phyloP scores from a whole-genome alignment of 2,329 filamentous ascomycete species.

The Penicillium sp. region DNA sequence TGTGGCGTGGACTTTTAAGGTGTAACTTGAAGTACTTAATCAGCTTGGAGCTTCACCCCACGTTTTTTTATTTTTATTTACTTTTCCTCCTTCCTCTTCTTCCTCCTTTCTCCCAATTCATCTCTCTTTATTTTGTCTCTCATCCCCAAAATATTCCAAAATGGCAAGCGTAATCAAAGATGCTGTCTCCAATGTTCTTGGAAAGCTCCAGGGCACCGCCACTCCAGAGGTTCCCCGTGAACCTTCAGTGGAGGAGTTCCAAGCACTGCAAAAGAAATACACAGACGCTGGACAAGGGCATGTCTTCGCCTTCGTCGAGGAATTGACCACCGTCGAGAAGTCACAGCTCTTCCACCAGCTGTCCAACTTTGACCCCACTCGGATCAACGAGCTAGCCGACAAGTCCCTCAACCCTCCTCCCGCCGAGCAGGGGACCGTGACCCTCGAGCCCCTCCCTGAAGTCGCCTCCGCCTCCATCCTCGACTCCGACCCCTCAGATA shows the following conservation, averaged over 20 bases:
- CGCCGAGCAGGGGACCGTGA: constrained; percentile 49
- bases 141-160: constrained; percentile 13
- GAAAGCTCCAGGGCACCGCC: constrained; percentile 45
- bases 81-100: constrained; percentile 10
- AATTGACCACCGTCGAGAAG: constrained; percentile 71
- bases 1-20: constrained; percentile 5
- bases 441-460: constrained; percentile 83
- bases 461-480: constrained; percentile 85
- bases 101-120: not conserved
- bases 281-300: constrained; percentile 73
- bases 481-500: constrained; percentile 76
- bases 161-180: constrained; percentile 47
- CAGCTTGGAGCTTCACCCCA: constrained; percentile 29
- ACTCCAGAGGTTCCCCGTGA: constrained; percentile 44
- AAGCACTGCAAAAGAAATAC: constrained; percentile 70
- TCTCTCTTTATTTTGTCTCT: not conserved
- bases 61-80: constrained; percentile 21
- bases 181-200: constrained; percentile 50
- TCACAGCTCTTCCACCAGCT: constrained; percentile 79
- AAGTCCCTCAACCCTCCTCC: constrained; percentile 77
- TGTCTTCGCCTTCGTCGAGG: constrained; percentile 84
- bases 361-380: constrained; percentile 73
- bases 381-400: constrained; percentile 85
- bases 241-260: constrained; percentile 65
- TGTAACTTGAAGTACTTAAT: not conserved